Evolutionary conservation across 2,329 filamentous ascomycete genomes (phyloP).

Genomic region (Beauveria pseudobassiana): DNA sequence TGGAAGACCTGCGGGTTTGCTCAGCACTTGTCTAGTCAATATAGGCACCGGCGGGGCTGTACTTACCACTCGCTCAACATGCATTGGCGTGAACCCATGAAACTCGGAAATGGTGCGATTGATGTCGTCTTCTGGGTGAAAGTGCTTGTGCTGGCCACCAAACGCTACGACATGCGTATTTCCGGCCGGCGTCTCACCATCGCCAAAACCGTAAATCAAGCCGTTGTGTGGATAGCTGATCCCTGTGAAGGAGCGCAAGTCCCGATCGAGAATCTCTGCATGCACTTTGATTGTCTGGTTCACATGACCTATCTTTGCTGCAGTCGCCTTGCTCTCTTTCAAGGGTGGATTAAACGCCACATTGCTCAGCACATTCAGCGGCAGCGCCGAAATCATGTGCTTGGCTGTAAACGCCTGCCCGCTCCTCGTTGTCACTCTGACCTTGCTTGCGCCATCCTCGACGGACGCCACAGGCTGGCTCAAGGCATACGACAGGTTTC

Average conservation of each 20-base stretch:
- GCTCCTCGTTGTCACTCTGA: conserved; percentile 26
- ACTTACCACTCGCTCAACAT: conserved; percentile 22
- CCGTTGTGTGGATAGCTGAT: conserved; percentile 36
- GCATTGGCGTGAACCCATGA: conserved; percentile 25
- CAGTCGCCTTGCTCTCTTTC: conserved; percentile 25
- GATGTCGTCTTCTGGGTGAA: conserved; percentile 35
- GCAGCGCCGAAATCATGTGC: conserved; percentile 34
- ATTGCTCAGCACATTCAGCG: conserved; percentile 34
- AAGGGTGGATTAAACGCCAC: conserved; percentile 35
- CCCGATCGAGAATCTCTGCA: conserved; percentile 32
- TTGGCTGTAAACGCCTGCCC: conserved; percentile 22
- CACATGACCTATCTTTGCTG: conserved; percentile 32
- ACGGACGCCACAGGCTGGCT: conserved; percentile 29
- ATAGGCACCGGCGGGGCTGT: no score
- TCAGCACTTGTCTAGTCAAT: not conserved
- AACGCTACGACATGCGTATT: conserved; percentile 42
- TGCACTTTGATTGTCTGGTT: conserved; percentile 41
- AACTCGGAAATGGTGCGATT: conserved; percentile 24
- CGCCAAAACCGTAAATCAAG: conserved; percentile 35
- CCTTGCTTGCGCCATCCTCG: conserved; percentile 18
- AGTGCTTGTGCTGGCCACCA: conserved; percentile 33
- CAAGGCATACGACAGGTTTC: conserved; percentile 34
- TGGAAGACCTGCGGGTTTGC: conserved; percentile 31
- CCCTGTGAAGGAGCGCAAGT: conserved; percentile 35
- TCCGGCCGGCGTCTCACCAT: conserved; percentile 35